Evolutionary conservation across 176 grass and related monocot species (phyloP).

Genomic region (Carex pumila): DNA sequence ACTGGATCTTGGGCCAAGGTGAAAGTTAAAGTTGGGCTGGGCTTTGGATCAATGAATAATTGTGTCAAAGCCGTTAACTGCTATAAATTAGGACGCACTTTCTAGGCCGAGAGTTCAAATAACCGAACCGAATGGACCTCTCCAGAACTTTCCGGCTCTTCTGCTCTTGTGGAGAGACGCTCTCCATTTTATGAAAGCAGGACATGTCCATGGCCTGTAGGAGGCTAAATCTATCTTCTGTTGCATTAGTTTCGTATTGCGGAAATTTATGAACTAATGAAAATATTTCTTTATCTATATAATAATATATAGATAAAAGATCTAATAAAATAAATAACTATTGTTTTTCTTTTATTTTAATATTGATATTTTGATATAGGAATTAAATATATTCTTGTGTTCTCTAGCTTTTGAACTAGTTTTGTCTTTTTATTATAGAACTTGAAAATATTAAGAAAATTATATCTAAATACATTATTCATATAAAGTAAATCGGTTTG

Average conservation of each 20-base stretch:
- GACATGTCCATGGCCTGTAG: not conserved
- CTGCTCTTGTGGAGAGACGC: not conserved
- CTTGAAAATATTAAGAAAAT: too few species aligned
- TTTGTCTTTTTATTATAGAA: too few species aligned
- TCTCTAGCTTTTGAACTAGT: too few species aligned
- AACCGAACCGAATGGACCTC: not conserved
- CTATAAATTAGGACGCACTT: not conserved
- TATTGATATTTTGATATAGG: not conserved
- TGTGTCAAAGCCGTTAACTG: not conserved
- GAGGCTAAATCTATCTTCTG: not conserved
- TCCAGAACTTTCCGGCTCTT: not conserved
- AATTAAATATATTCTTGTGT: not conserved
- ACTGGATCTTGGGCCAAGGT: not conserved
- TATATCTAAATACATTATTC: too few species aligned
- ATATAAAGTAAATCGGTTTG: too few species aligned
- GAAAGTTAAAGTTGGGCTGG: not conserved
- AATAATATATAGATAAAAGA: not conserved
- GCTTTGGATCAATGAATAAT: not conserved
- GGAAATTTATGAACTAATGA: not conserved
- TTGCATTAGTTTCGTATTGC: too few species aligned
- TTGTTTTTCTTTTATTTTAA: not conserved
- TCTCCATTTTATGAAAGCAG: not conserved
- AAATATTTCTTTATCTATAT: not conserved
- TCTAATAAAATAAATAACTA: not conserved
- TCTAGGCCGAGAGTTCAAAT: not conserved